These are phyloP conservation scores for Spatholobus suberectus DNA, from an alignment of 306 rosid species.

Conservation along the genomic window DNA sequence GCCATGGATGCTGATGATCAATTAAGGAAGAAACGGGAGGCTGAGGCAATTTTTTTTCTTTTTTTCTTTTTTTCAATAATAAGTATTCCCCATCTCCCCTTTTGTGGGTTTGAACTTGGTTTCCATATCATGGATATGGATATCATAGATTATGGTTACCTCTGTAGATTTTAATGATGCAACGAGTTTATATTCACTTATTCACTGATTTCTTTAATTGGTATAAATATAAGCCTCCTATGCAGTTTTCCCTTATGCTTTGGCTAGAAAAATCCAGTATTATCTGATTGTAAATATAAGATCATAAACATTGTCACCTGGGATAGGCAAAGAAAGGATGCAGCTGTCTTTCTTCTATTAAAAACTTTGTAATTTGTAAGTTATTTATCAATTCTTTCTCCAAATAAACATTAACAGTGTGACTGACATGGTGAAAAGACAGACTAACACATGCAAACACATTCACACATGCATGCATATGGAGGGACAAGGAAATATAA, in stretches of 20 bases:
- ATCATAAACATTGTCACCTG: conserved; percentile 1
- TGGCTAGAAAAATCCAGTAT: conserved; percentile 20
- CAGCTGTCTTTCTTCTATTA: conserved; percentile 12
- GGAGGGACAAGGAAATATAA: conserved; percentile 5
- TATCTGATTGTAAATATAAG: conserved; percentile 27
- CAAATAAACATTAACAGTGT: conserved; percentile 17
- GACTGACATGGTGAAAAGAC: conserved; percentile 3
- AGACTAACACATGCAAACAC: not conserved
- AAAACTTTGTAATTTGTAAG: conserved; percentile 8
- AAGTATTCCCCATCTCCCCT: not conserved
- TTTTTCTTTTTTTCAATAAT: conserved; percentile 23
- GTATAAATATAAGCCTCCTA: conserved; percentile 16
- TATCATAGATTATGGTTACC: conserved; percentile 4
- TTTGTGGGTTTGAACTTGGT: conserved; percentile 7
- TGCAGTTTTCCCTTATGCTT: not conserved
- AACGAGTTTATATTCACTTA: not conserved
- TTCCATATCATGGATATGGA: conserved; percentile 18
- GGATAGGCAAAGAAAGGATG: conserved; percentile 12
- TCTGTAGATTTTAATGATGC: conserved; percentile 1
- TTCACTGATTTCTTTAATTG: conserved; percentile 25
- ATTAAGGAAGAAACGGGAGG: conserved; percentile 84
- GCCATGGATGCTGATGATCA: conserved; percentile 93
- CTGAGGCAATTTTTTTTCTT: conserved; percentile 73
- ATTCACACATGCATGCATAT: not conserved
- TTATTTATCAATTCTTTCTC: conserved; percentile 8